phyloP scores from a whole-genome alignment of 192 early-diverging fungal genomes.

The Backusella tuberculispora region DNA sequence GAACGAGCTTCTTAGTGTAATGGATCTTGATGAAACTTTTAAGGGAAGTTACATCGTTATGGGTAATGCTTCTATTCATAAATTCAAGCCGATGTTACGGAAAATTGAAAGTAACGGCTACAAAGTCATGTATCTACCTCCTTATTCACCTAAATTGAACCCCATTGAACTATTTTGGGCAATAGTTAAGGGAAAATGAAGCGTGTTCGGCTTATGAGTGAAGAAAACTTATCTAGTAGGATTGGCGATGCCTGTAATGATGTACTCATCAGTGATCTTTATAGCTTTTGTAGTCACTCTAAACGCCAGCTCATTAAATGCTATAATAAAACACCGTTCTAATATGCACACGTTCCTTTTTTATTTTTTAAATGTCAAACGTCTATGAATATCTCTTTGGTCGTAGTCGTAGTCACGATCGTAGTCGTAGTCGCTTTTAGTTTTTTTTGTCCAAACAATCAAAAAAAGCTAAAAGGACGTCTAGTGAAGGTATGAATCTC shows the following conservation, averaged over 20 bases:
- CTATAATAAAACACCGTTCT: neutral
- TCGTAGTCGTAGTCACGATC: slow-evolving; percentile 8
- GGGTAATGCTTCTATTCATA: neutral
- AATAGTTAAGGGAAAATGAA: neutral
- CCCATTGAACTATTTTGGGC: no score
- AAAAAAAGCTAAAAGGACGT: neutral
- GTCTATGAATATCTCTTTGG: slow-evolving; percentile 9
- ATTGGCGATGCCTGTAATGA: neutral
- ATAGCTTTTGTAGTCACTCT: neutral
- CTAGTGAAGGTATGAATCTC: neutral
- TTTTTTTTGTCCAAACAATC: neutral
- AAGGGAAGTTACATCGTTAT: no score
- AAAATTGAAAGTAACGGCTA: neutral
- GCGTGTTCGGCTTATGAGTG: neutral
- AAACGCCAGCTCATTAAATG: neutral
- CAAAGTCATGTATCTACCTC: neutral
- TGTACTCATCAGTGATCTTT: no score
- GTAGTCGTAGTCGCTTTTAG: slow-evolving; percentile 3
- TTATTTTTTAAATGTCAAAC: neutral
- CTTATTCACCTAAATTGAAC: no score
- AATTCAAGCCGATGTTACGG: slow-evolving; percentile 5
- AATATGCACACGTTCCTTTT: neutral
- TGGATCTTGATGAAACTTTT: no score
- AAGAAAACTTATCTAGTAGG: neutral
- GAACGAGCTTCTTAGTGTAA: neutral